These are phyloP conservation scores for Teunomyces cretensis DNA, from an alignment of 805 yeast genomes.

Conservation along the genomic window DNA sequence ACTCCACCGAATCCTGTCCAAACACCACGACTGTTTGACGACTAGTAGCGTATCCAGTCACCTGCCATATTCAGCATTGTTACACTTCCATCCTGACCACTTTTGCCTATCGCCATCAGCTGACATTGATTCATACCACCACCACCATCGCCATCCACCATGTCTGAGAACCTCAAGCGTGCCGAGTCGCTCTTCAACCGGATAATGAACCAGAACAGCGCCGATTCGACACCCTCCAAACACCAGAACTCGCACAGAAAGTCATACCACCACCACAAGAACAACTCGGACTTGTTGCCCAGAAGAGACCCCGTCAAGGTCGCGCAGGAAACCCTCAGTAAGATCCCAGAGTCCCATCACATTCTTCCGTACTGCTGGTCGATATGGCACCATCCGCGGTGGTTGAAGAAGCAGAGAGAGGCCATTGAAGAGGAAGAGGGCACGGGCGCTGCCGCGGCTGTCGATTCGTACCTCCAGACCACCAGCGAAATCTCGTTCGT, in stretches of 20 bases:
- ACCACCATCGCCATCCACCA: constrained; percentile 8
- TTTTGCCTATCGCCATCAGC: neutral
- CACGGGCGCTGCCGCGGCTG: constrained; percentile 24
- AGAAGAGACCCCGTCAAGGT: constrained; percentile 36
- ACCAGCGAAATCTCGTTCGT: constrained; percentile 37
- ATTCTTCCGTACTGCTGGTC: constrained; percentile 50
- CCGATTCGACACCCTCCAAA: constrained; percentile 6
- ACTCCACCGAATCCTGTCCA: too few species aligned
- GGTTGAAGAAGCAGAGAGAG: constrained; percentile 17
- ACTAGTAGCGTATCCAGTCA: neutral
- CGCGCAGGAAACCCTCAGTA: constrained; percentile 29
- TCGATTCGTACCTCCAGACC: constrained; percentile 46
- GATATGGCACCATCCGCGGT: constrained; percentile 48
- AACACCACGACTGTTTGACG: neutral
- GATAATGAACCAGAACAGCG: constrained; percentile 41
- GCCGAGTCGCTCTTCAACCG: constrained; percentile 48
- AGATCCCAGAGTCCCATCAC: constrained; percentile 33
- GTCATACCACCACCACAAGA: constrained; percentile 5
- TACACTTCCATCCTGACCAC: neutral
- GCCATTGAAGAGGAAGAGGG: constrained; percentile 13
- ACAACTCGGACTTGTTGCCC: constrained; percentile 24
- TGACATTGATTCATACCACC: neutral
- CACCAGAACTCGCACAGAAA: neutral
- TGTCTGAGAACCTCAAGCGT: constrained; percentile 47
- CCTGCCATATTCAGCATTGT: neutral